Evolutionary conservation across 805 yeast species (phyloP).

Genomic region (Barnettozyma siamensis): DNA sequence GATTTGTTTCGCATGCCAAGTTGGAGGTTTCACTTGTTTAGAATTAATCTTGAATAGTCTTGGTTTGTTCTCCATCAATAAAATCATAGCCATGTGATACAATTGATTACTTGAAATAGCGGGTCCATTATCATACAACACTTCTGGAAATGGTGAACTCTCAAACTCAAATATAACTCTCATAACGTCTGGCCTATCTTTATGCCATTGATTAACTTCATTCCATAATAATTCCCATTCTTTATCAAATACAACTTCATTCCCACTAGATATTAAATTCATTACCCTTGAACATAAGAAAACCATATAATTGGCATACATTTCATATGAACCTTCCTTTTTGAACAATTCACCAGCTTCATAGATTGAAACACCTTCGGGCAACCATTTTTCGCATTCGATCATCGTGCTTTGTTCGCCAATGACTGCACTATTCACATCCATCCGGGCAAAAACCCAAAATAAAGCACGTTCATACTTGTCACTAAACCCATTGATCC

Average conservation of each 20-base stretch:
- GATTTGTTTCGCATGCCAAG: conserved; percentile 23
- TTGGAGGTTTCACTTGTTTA: conserved; percentile 15
- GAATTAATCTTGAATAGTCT: conserved; percentile 27
- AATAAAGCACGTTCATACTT: conserved; percentile 33
- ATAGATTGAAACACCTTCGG: conserved; percentile 18
- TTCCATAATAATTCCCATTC: conserved; percentile 38
- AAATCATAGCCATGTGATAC: conserved; percentile 34
- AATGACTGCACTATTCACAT: conserved; percentile 32
- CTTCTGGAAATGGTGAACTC: conserved; percentile 32
- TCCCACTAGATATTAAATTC: conserved; percentile 27
- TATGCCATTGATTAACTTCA: conserved; percentile 34
- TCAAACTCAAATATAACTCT: conserved; percentile 29
- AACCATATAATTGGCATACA: conserved; percentile 37
- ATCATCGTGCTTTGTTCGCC: conserved; percentile 34
- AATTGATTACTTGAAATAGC: conserved; percentile 34
- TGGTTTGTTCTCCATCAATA: conserved; percentile 36
- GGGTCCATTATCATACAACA: conserved; percentile 31
- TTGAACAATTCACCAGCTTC: conserved; percentile 24
- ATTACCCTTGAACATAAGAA: conserved; percentile 33
- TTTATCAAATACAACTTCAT: conserved; percentile 25
- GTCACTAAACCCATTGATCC: conserved; percentile 33
- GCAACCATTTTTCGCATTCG: conserved; percentile 32
- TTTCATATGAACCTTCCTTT: conserved; percentile 25
- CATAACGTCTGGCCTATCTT: conserved; percentile 31
- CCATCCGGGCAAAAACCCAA: conserved; percentile 41